A percentile compares a stretch with the other conserved stretches of the same genome.
These are phyloP conservation scores for Phanerodontia chrysosporium DNA, from an alignment of 768 basidiomycete species.

Conservation along the genomic window DNA sequence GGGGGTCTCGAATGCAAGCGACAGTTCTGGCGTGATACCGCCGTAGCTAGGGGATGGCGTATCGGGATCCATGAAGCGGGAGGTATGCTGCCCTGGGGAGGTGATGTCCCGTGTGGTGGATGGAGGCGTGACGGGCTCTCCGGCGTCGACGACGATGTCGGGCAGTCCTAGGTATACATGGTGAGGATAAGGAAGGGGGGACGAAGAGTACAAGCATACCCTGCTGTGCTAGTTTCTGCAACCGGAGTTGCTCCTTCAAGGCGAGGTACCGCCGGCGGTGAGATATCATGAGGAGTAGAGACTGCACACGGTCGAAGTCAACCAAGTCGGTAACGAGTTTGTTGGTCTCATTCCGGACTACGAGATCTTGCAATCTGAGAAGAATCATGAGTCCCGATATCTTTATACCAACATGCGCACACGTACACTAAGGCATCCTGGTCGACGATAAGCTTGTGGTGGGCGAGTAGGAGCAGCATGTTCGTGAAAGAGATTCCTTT, in stretches of 20 bases:
- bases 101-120: conserved; percentile 51
- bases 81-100: conserved; percentile 26
- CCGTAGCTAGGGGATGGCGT: conserved; percentile 33
- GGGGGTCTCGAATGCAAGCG: conserved; percentile 41
- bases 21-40: conserved; percentile 38
- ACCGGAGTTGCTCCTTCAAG: conserved; percentile 37
- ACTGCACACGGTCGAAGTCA: conserved; percentile 80
- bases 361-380: conserved; percentile 77
- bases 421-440: conserved; percentile 84
- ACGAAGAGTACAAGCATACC: conserved; percentile 38
- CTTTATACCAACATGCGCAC: neutral
- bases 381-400: neutral
- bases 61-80: conserved; percentile 20
- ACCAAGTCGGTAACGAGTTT: conserved; percentile 80
- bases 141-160: conserved; percentile 54
- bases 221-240: conserved; percentile 33
- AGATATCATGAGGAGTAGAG: conserved; percentile 72
- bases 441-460: conserved; percentile 90
- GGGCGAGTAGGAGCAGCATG: conserved; percentile 84
- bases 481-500: conserved; percentile 87
- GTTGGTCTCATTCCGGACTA: conserved; percentile 69
- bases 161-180: neutral
- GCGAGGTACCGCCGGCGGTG: conserved; percentile 66
- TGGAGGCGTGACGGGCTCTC: conserved; percentile 53
- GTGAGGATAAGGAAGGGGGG: neutral